Conservation (phyloP, 1,284 basidiomycete species). For the Ceratobasidium sp. region DNA sequence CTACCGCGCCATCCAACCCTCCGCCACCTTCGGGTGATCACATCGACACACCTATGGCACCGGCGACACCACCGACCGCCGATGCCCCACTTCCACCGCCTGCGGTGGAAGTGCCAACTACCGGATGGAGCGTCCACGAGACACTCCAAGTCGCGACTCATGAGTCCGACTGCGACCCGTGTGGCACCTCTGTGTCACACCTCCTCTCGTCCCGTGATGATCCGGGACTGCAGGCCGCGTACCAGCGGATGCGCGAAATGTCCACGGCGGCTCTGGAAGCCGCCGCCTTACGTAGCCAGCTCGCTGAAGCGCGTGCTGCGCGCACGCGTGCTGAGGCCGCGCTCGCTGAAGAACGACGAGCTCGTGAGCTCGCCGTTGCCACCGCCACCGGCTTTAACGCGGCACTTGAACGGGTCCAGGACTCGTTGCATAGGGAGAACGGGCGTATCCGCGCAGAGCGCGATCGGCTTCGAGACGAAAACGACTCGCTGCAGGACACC, state of each 20-base stretch:
- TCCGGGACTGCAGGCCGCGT: not conserved
- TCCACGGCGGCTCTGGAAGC: not conserved
- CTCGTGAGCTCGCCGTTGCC: too few species aligned
- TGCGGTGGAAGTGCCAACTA: too few species aligned
- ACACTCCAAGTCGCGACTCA: not conserved
- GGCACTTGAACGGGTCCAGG: too few species aligned
- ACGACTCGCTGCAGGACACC: not conserved
- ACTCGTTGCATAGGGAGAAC: too few species aligned
- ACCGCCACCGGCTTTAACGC: too few species aligned
- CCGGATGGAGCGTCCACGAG: too few species aligned
- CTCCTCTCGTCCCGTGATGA: not conserved
- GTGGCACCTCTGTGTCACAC: not conserved
- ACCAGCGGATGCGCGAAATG: not conserved
- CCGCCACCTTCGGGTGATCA: not conserved
- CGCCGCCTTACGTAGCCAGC: slow-evolving; percentile 4
- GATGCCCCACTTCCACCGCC: not conserved
- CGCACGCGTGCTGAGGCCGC: too few species aligned
- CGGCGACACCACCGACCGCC: not conserved
- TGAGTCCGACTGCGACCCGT: not conserved
- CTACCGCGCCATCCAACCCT: not conserved
- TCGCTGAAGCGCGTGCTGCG: not conserved
- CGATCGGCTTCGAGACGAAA: not conserved
- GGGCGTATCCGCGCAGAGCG: not conserved
- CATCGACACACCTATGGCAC: not conserved
- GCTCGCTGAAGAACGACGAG: too few species aligned